Evolutionary conservation across 1,139 yeast species (phyloP).

Genomic region (Suhomyces bribrorum): DNA sequence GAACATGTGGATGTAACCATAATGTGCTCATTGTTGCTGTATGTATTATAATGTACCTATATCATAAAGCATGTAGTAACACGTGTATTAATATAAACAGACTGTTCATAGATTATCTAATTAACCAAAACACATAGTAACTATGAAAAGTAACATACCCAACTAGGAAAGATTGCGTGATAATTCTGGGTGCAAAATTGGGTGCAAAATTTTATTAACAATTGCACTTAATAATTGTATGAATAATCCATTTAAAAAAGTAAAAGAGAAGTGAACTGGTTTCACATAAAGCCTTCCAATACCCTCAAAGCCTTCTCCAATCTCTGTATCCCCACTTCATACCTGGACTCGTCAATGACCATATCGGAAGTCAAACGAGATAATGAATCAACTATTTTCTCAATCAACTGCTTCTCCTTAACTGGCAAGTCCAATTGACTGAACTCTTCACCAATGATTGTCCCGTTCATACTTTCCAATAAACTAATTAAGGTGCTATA

Average conservation of each 20-base stretch:
- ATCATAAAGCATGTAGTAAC: background rate
- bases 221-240: no score
- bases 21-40: background rate
- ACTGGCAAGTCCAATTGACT: slow-evolving; percentile 70
- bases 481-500: slow-evolving; percentile 59
- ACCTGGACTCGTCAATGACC: slow-evolving; percentile 77
- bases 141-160: no score
- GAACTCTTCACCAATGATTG: slow-evolving; percentile 69
- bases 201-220: no score
- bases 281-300: slow-evolving; percentile 67
- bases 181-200: background rate
- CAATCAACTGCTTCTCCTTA: slow-evolving; percentile 77
- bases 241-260: slow-evolving; percentile 1
- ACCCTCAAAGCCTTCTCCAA: slow-evolving; percentile 80
- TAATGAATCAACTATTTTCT: slow-evolving; percentile 80
- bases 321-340: slow-evolving; percentile 77
- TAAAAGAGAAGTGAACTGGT: background rate
- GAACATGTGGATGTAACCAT: no score
- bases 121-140: background rate
- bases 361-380: slow-evolving; percentile 86
- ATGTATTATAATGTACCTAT: background rate
- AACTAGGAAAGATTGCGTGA: no score
- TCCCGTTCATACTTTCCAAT: slow-evolving; percentile 64
- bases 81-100: background rate
- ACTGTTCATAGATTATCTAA: background rate